phyloP scores from a whole-genome alignment of 169 alveolate species.

The Eimeria praecox region DNA sequence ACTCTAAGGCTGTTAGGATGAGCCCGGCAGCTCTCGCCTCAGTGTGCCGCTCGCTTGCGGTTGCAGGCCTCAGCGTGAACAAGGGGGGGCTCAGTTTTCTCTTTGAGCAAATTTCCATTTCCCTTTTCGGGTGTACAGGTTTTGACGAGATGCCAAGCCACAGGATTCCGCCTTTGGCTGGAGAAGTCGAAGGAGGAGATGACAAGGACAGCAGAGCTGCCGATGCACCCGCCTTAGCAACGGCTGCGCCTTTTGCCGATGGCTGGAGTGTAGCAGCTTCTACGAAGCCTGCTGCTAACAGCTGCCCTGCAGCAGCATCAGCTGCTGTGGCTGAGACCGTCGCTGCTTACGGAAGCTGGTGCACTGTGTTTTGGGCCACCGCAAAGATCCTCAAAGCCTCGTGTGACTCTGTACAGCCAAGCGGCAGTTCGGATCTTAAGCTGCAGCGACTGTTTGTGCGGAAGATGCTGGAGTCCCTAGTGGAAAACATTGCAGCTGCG shows the following conservation, averaged over 20 bases:
- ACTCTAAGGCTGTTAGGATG: background rate
- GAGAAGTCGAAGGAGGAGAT: background rate
- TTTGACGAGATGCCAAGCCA: background rate
- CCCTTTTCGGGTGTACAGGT: background rate
- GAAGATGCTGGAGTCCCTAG: background rate
- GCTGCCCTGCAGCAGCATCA: background rate
- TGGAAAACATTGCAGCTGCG: background rate
- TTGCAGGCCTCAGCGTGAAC: background rate
- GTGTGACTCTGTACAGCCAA: background rate
- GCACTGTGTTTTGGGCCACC: constrained; percentile 51
- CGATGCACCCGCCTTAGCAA: background rate
- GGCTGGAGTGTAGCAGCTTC: background rate
- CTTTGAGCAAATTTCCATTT: background rate
- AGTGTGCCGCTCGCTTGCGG: constrained; percentile 36
- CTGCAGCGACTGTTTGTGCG: constrained; percentile 18
- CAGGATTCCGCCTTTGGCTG: background rate
- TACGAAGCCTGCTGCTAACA: background rate
- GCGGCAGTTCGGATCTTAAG: background rate
- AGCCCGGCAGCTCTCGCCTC: background rate
- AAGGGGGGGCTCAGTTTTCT: background rate
- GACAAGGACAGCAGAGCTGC: background rate
- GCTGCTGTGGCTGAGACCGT: background rate
- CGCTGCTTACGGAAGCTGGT: constrained; percentile 47
- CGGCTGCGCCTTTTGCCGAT: background rate
- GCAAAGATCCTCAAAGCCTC: constrained; percentile 33